Evolutionary conservation across 2,329 filamentous ascomycete species (phyloP).

Genomic region (Tothia fuscella): DNA sequence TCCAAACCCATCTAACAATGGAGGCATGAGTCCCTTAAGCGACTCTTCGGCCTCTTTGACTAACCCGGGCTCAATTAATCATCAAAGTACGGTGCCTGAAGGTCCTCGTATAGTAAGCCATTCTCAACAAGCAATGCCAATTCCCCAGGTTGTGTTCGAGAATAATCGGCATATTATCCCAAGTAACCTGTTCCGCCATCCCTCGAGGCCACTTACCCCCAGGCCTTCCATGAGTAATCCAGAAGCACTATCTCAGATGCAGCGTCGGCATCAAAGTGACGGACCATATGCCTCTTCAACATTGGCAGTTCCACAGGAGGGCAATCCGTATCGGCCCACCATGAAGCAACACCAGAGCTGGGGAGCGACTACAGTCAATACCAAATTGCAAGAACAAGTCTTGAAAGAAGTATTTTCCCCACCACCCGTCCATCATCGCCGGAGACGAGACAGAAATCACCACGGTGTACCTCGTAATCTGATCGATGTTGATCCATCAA

Average conservation of each 20-base stretch:
- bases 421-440: constrained; percentile 65
- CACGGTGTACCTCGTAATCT: neutral
- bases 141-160: constrained; percentile 85
- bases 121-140: constrained; percentile 59
- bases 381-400: constrained; percentile 76
- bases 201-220: constrained; percentile 29
- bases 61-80: too few species aligned
- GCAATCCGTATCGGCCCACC: constrained; percentile 24
- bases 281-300: constrained; percentile 13
- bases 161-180: constrained; percentile 92
- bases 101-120: constrained; percentile 56
- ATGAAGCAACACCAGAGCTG: constrained; percentile 49
- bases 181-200: constrained; percentile 62
- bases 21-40: too few species aligned
- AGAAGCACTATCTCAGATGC: constrained; percentile 21
- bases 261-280: constrained; percentile 16
- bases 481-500: neutral
- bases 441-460: constrained; percentile 2
- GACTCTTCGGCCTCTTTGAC: too few species aligned
- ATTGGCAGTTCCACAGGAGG: constrained; percentile 15
- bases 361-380: constrained; percentile 88
- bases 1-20: neutral
- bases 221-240: constrained; percentile 16
- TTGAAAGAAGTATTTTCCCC: constrained; percentile 85
- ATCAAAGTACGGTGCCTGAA: too few species aligned